Percentiles rank a stretch among this genome's conserved stretches.
Conservation (phyloP, 75 land plant species). For the Chamaecyparis obtusa region DNA sequence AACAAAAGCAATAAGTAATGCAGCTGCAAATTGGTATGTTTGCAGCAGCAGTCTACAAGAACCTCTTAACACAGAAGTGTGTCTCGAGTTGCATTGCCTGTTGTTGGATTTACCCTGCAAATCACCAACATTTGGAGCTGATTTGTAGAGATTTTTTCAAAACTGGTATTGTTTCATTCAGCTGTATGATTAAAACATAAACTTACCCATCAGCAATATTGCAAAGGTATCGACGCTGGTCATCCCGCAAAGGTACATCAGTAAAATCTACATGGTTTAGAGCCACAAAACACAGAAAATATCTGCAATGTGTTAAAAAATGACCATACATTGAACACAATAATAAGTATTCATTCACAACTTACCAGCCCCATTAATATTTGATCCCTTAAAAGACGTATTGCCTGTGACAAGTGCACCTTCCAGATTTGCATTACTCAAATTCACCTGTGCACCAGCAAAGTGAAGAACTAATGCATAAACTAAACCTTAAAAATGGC, state of each 20-base stretch:
- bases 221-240: conserved; percentile 86
- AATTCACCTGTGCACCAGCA: conserved; percentile 61
- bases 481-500: background rate
- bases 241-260: conserved; percentile 91
- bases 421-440: conserved; percentile 90
- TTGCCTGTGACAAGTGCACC: conserved; percentile 96
- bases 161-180: background rate
- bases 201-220: conserved; percentile 85
- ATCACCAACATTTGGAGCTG: background rate
- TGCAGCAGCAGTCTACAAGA: background rate
- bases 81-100: conserved; percentile 93
- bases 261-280: conserved; percentile 66
- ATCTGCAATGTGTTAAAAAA: background rate
- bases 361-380: conserved; percentile 86
- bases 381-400: conserved; percentile 88
- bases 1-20: background rate
- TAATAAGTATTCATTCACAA: background rate
- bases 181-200: background rate
- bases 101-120: conserved; percentile 79
- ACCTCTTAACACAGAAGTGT: conserved; percentile 59
- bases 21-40: background rate
- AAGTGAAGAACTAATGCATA: background rate
- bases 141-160: background rate
- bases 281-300: background rate
- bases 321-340: background rate